These are phyloP conservation scores for Hygrophorus pudorinus DNA, from an alignment of 768 basidiomycete species.

Conservation along the genomic window DNA sequence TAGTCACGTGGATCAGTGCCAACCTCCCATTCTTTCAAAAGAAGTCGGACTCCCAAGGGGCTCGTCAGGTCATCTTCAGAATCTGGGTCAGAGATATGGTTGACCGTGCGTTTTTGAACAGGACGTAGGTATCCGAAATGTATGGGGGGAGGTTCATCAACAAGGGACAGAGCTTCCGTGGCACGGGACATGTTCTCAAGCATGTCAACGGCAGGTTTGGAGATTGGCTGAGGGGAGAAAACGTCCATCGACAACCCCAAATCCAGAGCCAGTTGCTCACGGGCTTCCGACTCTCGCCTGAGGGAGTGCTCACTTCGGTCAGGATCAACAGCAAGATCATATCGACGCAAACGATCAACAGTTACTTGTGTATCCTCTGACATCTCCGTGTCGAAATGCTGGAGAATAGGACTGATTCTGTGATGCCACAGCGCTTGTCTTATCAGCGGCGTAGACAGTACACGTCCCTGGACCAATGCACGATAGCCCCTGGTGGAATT, in stretches of 20 bases:
- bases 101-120: constrained; percentile 17
- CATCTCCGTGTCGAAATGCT: constrained; percentile 29
- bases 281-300: constrained; percentile 41
- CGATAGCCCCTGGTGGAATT: constrained; percentile 44
- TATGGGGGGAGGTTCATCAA: constrained; percentile 44
- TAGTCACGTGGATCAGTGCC: constrained; percentile 42
- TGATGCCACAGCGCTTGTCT: constrained; percentile 43
- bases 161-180: constrained; percentile 48
- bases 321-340: constrained; percentile 30
- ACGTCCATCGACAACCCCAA: constrained; percentile 48
- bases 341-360: constrained; percentile 29
- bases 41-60: constrained; percentile 47
- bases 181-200: constrained; percentile 38
- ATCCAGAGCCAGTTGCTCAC: constrained; percentile 55
- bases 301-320: constrained; percentile 32
- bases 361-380: constrained; percentile 23
- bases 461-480: constrained; percentile 37
- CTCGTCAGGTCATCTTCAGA: constrained; percentile 16
- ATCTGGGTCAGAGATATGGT: constrained; percentile 10
- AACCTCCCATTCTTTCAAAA: constrained; percentile 61
- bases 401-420: constrained; percentile 37
- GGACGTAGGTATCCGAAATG: constrained; percentile 58
- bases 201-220: constrained; percentile 19
- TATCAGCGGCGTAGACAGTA: constrained; percentile 29
- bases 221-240: constrained; percentile 38